A percentile compares a stretch with the other conserved stretches of the same genome.
Evolutionary conservation across 2,329 filamentous ascomycete species (phyloP).

Genomic region (Fusarium annulatum): DNA sequence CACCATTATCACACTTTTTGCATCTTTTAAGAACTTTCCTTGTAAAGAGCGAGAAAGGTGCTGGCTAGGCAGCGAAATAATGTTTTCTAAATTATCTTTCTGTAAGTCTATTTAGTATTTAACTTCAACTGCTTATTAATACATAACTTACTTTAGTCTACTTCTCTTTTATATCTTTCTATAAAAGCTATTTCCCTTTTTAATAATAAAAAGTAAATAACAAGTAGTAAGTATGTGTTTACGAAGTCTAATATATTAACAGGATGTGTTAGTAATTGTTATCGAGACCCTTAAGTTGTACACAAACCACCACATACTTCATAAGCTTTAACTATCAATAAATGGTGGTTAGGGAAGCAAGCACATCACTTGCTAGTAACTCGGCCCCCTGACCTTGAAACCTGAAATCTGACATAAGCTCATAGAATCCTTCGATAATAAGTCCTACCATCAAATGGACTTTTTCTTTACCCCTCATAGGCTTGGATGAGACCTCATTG

Average conservation of each 20-base stretch:
- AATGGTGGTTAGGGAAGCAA: background rate
- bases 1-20: background rate
- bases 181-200: too few species aligned
- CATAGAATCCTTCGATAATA: background rate
- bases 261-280: background rate
- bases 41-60: too few species aligned
- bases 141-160: too few species aligned
- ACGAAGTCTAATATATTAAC: background rate
- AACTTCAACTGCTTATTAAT: too few species aligned
- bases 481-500: too few species aligned
- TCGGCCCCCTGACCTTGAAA: too few species aligned
- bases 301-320: too few species aligned
- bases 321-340: background rate
- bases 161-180: too few species aligned
- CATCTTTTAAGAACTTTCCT: too few species aligned
- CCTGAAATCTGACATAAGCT: background rate
- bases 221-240: background rate
- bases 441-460: too few species aligned
- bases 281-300: background rate
- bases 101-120: too few species aligned
- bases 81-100: background rate
- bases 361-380: background rate
- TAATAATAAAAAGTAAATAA: background rate
- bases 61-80: background rate
- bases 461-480: background rate